Percentiles rank a stretch among this genome's conserved stretches.
These are phyloP conservation scores for Ceratocystis diversiconidia DNA, from an alignment of 2,329 filamentous ascomycete genomes.

Conservation along the genomic window DNA sequence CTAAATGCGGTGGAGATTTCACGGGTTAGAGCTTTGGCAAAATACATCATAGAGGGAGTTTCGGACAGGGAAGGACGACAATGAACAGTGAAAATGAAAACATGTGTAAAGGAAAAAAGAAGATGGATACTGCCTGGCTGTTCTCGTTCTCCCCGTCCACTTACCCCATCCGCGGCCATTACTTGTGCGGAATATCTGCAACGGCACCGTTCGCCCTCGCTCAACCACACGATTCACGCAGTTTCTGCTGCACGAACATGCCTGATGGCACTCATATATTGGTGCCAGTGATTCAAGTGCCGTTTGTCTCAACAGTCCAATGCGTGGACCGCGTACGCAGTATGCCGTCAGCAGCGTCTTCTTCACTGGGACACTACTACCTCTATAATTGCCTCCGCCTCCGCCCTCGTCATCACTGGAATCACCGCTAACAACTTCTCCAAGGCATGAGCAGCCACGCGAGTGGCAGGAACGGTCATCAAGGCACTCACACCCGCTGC, in stretches of 20 bases:
- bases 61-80: background rate
- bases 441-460: conserved; percentile 54
- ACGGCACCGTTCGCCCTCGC: conserved; percentile 51
- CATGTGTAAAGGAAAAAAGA: background rate
- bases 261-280: conserved; percentile 69
- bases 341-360: conserved; percentile 45
- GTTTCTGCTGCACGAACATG: conserved; percentile 46
- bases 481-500: conserved; percentile 54
- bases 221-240: conserved; percentile 70
- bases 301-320: conserved; percentile 38
- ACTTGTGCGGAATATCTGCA: conserved; percentile 63
- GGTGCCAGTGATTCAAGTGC: conserved; percentile 41
- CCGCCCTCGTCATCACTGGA: conserved; percentile 24
- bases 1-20: conserved; percentile 25
- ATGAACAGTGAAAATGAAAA: background rate
- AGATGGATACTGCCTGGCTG: background rate
- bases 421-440: conserved; percentile 40
- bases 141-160: conserved; percentile 20
- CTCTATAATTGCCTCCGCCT: conserved; percentile 15
- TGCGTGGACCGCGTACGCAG: conserved; percentile 37
- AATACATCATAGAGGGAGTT: background rate
- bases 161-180: conserved; percentile 58
- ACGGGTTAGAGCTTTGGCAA: background rate
- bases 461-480: conserved; percentile 53
- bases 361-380: conserved; percentile 9